A percentile compares a stretch with the other conserved stretches of the same genome.
phyloP scores from a whole-genome alignment of 116 monocot genomes.

The Posidonia oceanica region DNA sequence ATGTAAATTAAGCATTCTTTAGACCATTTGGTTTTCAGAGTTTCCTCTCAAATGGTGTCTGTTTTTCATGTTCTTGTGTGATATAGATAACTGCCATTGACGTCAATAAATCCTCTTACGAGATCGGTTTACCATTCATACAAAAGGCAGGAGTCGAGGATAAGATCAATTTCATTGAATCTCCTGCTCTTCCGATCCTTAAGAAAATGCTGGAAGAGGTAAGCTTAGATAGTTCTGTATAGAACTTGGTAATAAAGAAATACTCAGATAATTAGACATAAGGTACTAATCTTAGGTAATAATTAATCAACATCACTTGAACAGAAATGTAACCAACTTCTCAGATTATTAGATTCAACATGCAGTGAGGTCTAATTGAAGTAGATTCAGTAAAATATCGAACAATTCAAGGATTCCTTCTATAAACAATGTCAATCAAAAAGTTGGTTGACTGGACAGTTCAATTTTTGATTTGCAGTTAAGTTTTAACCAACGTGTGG shows the following conservation, averaged over 20 bases:
- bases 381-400: background rate
- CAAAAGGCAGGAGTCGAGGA: slow-evolving; percentile 42
- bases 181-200: slow-evolving; percentile 29
- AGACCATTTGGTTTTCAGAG: no score
- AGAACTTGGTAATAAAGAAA: background rate
- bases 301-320: no score
- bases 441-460: no score
- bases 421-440: no score
- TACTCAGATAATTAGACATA: background rate
- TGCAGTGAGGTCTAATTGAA: background rate
- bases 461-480: no score
- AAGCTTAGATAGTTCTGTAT: background rate
- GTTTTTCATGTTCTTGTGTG: background rate
- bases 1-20: no score
- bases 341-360: no score
- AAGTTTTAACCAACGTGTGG: background rate
- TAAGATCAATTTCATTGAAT: slow-evolving; percentile 57
- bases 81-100: slow-evolving; percentile 34
- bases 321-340: background rate
- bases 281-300: no score
- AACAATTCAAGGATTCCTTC: no score
- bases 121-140: slow-evolving; percentile 44
- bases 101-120: slow-evolving; percentile 10
- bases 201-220: slow-evolving; percentile 38
- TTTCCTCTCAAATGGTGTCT: no score